Conservation (phyloP, 768 basidiomycete genomes). For the Artomyces pyxidatus region DNA sequence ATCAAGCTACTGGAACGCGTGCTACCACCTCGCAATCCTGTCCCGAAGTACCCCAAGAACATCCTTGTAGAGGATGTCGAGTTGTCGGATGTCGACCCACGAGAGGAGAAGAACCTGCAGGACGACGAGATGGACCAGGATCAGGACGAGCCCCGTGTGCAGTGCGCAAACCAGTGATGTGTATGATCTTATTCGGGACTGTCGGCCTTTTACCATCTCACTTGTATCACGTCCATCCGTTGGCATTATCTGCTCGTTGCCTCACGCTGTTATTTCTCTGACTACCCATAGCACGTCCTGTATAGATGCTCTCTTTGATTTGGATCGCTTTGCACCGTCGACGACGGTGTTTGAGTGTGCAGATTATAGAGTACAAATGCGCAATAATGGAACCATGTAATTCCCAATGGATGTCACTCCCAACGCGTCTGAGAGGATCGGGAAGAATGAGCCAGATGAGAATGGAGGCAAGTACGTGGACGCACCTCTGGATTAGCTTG, state of each 20-base stretch:
- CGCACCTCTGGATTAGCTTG: slow-evolving; percentile 73
- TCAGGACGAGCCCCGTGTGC: slow-evolving; percentile 82
- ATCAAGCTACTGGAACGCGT: slow-evolving; percentile 77
- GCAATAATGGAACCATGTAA: background rate
- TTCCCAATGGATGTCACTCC: background rate
- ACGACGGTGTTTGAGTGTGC: too few relatives aligned
- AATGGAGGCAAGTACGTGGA: too few relatives aligned
- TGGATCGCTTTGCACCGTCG: too few relatives aligned
- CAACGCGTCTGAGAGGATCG: slow-evolving; percentile 9
- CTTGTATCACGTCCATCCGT: background rate
- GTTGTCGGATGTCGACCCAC: slow-evolving; percentile 70
- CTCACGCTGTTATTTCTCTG: slow-evolving; percentile 6
- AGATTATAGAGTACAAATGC: too few relatives aligned
- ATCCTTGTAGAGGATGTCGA: slow-evolving; percentile 76
- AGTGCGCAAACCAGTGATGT: slow-evolving; percentile 84
- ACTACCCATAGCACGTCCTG: slow-evolving; percentile 8
- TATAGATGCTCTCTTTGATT: slow-evolving; percentile 10
- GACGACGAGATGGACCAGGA: slow-evolving; percentile 92
- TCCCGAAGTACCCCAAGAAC: slow-evolving; percentile 62
- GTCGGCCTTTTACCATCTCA: slow-evolving; percentile 5
- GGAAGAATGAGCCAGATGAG: too few relatives aligned
- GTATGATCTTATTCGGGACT: slow-evolving; percentile 6
- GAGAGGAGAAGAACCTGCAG: slow-evolving; percentile 43
- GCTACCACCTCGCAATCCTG: slow-evolving; percentile 66
- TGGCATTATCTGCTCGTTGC: slow-evolving; percentile 9